Percentiles rank a stretch among this genome's conserved stretches.
phyloP scores from a whole-genome alignment of 129 eudicot genomes.

The Artemisia tridentata region DNA sequence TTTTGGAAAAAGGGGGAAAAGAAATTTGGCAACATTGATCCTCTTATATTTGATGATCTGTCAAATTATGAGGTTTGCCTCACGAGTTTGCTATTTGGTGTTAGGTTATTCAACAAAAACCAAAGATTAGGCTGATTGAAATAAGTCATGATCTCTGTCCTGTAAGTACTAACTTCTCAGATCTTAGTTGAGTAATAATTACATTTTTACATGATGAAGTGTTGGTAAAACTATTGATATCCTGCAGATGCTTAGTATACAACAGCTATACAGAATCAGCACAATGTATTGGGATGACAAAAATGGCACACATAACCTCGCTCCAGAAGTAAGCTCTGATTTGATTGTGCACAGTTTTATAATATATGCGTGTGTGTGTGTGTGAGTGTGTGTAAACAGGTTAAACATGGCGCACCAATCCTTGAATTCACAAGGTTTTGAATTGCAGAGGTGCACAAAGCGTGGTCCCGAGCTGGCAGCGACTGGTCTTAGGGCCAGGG shows the following conservation, averaged over 20 bases:
- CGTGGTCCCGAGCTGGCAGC: too few relatives aligned
- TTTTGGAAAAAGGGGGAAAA: neutral
- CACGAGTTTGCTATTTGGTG: slow-evolving; percentile 23
- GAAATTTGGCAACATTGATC: too few relatives aligned
- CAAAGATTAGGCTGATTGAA: slow-evolving; percentile 74
- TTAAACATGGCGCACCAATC: too few relatives aligned
- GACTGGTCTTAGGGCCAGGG: too few relatives aligned
- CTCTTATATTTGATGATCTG: too few relatives aligned
- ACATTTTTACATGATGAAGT: slow-evolving; percentile 11
- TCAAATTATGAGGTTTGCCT: neutral
- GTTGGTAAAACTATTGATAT: slow-evolving; percentile 19
- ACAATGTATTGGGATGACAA: slow-evolving; percentile 98
- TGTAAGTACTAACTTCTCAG: slow-evolving; percentile 48
- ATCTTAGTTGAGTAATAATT: slow-evolving; percentile 8
- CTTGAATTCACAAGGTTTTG: too few relatives aligned
- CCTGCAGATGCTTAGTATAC: slow-evolving; percentile 81
- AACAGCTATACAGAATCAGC: slow-evolving; percentile 90
- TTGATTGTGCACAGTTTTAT: slow-evolving; percentile 4
- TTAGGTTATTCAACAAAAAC: slow-evolving; percentile 81
- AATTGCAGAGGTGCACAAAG: too few relatives aligned
- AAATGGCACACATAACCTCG: slow-evolving; percentile 83
- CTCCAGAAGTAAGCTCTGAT: slow-evolving; percentile 61
- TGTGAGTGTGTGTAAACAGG: neutral
- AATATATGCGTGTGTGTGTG: neutral
- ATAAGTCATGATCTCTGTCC: slow-evolving; percentile 92